Evolutionary conservation across 192 early-diverging fungal genomes (phyloP).

Genomic region (Backusella westeae): DNA sequence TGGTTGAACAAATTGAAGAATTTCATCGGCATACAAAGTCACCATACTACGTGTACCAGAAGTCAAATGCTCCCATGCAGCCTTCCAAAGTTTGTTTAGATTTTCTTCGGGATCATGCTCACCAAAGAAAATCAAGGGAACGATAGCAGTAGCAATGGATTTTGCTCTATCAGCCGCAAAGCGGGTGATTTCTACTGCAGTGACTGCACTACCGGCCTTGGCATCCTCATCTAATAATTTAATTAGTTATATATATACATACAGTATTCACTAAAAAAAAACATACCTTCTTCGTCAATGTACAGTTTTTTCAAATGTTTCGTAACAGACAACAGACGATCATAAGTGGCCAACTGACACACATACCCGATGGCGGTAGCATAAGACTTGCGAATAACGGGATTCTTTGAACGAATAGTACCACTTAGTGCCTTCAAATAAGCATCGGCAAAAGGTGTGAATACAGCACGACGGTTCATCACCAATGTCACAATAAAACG

Average conservation of each 20-base stretch:
- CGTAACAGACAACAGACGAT: conserved; percentile 61
- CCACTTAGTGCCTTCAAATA: conserved; percentile 77
- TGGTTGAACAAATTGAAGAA: conserved; percentile 50
- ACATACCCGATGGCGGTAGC: conserved; percentile 85
- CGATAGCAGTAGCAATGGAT: conserved; percentile 49
- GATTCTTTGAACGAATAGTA: conserved; percentile 74
- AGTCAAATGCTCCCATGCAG: conserved; percentile 76
- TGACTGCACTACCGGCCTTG: conserved; percentile 66
- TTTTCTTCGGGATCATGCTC: conserved; percentile 56
- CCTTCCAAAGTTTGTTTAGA: conserved; percentile 62
- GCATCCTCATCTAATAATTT: conserved; percentile 59
- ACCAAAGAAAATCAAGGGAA: conserved; percentile 74
- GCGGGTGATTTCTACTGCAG: conserved; percentile 63
- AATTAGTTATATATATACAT: conserved; percentile 1
- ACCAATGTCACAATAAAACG: conserved; percentile 79
- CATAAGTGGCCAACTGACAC: conserved; percentile 54
- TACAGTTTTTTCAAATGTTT: conserved; percentile 74
- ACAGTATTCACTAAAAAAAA: not conserved
- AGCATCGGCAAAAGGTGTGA: conserved; percentile 67
- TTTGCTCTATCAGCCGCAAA: conserved; percentile 61
- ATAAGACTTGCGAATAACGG: conserved; percentile 81
- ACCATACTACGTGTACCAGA: conserved; percentile 62
- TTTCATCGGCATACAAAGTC: conserved; percentile 62
- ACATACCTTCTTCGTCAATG: conserved; percentile 59
- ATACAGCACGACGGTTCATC: conserved; percentile 61